A percentile compares a stretch with the other conserved stretches of the same genome.
Evolutionary conservation across 495 filamentous ascomycete species (phyloP).

Genomic region (Parathielavia hyrcaniae): DNA sequence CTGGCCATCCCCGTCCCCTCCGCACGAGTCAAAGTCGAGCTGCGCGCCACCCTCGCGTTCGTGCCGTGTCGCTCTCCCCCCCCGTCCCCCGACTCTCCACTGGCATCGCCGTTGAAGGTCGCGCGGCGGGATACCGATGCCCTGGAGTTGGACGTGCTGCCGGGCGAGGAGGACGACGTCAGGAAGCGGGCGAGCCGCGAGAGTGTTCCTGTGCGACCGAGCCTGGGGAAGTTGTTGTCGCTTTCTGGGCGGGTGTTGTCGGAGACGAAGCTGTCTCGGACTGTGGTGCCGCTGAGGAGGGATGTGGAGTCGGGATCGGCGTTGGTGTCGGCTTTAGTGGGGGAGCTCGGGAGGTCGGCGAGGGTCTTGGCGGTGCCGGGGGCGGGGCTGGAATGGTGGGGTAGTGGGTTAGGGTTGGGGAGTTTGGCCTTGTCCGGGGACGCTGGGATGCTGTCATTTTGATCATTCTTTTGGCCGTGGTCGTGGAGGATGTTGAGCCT

Average conservation of each 20-base stretch:
- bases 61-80: too few relatives aligned
- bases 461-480: not conserved
- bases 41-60: too few relatives aligned
- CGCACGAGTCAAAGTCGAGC: too few relatives aligned
- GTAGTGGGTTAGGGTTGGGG: not conserved
- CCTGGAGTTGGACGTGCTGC: not conserved
- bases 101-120: not conserved
- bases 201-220: constrained; percentile 10
- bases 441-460: not conserved
- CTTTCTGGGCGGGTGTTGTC: not conserved
- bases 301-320: not conserved
- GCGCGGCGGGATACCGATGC: not conserved
- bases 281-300: not conserved
- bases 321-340: not conserved
- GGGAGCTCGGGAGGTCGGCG: not conserved
- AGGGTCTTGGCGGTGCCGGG: not conserved
- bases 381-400: not conserved
- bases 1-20: too few relatives aligned
- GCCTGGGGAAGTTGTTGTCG: not conserved
- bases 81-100: too few relatives aligned
- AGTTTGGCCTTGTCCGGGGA: not conserved
- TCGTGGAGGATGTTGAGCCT: constrained; percentile 19
- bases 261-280: not conserved
- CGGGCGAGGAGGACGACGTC: not conserved
- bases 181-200: constrained; percentile 15